Base-by-base conservation (phyloP, 371 early-diverging fungal genomes). In the Actinomortierella ambigua region DNA sequence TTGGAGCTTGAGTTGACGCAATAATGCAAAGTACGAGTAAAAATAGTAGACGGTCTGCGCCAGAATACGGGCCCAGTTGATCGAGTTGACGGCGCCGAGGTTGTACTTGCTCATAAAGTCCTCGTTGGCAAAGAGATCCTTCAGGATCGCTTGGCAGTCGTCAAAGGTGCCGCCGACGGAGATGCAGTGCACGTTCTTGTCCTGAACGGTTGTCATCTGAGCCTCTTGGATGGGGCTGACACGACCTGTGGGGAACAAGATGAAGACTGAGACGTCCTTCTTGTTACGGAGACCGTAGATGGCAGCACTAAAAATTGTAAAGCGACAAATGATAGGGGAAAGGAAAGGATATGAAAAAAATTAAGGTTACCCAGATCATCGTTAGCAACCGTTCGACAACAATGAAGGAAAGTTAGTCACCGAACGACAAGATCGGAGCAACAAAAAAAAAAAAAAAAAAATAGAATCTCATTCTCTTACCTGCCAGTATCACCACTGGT, bases 1-100 rank as follows among this genome's bases (percentile, higher is more conserved):
- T 34, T 71, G 73, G 49, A 85, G 75, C 66, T 85, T 82, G 61
- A 86, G 82, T 13, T 80, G 75, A 23, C 87, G 85, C 26, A 85
- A 77, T 28, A 91, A 77, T 3, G 78, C 51, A 67, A 97, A 93
- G 82, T 93, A 98, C 18, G 98, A 86, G 68, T 94, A 85, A 82
- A 96, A 96, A 81, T 98, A 98, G 81, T 98, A 98, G 23, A 89
- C 87, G 46, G 89, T 97, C 79, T 98, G 98, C 9, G 94, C 96
- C 51, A 98, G 82, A 56, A 98, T 98, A 57, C 98, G 88, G 3
- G 97, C 98, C 96, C 96, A 96, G 84, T 98, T 98, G 85, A 98
- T 98, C n/a, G 97, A 96, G 81, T 98, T 98, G 78, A 98, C 89
- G 28, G 98, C 98, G 53, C 94, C 97, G 47, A 98, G 85, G 52